These are phyloP conservation scores for Vigna reflexopilosa DNA, from an alignment of 306 rosid genomes.

Conservation along the genomic window DNA sequence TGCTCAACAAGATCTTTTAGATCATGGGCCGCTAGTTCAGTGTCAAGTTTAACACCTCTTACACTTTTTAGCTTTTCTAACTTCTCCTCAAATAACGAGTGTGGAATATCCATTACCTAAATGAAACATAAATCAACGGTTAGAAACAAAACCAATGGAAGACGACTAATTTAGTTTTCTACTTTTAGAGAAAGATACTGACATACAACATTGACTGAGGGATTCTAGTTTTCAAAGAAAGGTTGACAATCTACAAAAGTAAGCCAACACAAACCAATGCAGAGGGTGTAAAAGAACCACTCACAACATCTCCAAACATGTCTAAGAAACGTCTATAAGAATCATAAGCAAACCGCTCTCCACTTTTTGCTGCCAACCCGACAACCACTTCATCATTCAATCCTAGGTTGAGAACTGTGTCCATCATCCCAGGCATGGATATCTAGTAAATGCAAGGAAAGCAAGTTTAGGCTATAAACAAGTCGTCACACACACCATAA, in stretches of 20 bases:
- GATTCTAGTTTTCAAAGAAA: conserved; percentile 22
- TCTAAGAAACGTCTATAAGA: conserved; percentile 93
- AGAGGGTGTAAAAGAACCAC: conserved; percentile 49
- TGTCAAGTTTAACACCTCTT: conserved; percentile 72
- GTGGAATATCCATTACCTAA: conserved; percentile 91
- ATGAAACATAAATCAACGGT: conserved; percentile 39
- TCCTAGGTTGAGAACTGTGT: conserved; percentile 98
- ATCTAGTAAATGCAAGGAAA: conserved; percentile 54
- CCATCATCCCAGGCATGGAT: conserved; percentile 99
- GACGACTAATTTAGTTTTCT: background rate
- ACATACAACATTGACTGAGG: background rate
- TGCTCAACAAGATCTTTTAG: conserved; percentile 87
- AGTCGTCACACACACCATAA: conserved; percentile 7
- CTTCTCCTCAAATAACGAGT: conserved; percentile 85
- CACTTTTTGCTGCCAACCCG: conserved; percentile 90
- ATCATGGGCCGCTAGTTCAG: conserved; percentile 71
- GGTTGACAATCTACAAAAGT: conserved; percentile 8
- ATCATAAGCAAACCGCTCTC: conserved; percentile 95
- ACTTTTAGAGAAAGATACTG: background rate
- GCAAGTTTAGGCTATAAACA: conserved; percentile 34
- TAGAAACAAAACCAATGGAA: conserved; percentile 32
- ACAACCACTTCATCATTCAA: conserved; percentile 87
- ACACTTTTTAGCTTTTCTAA: conserved; percentile 65
- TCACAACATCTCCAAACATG: conserved; percentile 97
- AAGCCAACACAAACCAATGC: conserved; percentile 11